A percentile compares a stretch with the other conserved stretches of the same genome.
Conservation (phyloP, 169 alveolate genomes). For the Eimeria falciformis region DNA sequence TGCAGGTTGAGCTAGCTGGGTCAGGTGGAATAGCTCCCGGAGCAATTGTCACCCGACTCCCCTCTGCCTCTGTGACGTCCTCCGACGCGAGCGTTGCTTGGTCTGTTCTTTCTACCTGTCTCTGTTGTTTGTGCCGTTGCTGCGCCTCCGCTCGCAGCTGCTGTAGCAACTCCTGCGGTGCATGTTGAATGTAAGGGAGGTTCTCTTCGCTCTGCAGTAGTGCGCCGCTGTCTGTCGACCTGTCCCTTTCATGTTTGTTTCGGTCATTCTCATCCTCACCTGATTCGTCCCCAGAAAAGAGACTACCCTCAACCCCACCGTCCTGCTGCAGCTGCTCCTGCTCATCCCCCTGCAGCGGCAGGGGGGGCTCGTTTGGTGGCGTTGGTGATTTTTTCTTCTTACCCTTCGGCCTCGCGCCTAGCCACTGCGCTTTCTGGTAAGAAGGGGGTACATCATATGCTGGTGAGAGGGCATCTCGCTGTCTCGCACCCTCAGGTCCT, state of each 20-base stretch:
- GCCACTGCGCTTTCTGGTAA: not conserved
- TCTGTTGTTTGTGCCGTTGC: not conserved
- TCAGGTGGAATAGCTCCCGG: not conserved
- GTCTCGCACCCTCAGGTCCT: not conserved
- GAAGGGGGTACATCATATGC: not conserved
- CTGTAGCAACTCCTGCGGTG: not conserved
- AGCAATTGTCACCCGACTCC: not conserved
- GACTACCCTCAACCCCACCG: not conserved
- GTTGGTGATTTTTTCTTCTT: not conserved
- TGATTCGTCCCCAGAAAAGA: not conserved
- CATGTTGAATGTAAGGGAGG: not conserved
- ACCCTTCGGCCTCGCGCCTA: not conserved
- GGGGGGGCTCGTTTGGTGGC: not conserved
- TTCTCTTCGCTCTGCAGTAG: not conserved
- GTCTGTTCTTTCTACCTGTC: not conserved
- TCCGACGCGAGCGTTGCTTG: not conserved
- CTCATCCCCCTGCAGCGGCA: not conserved
- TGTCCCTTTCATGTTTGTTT: not conserved
- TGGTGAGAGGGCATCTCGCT: not conserved
- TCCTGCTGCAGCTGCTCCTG: slow-evolving; percentile 35
- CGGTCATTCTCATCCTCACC: not conserved
- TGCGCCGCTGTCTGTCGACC: not conserved
- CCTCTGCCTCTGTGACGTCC: not conserved
- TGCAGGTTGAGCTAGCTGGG: not conserved
- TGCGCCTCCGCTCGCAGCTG: not conserved